Conservation (phyloP, 2,329 filamentous ascomycete genomes). For the Fusarium citri region DNA sequence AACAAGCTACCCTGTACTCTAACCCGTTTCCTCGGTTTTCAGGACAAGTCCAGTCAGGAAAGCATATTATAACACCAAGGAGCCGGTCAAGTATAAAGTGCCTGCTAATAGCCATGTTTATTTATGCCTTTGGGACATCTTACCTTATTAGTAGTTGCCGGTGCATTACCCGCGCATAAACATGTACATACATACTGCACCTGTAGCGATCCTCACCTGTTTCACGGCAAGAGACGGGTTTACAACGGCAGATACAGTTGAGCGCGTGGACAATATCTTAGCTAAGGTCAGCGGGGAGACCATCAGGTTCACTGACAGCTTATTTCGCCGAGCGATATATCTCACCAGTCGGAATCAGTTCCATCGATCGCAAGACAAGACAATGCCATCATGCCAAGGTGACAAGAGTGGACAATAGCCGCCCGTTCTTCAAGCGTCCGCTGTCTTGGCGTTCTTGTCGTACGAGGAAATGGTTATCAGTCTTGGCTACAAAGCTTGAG, state of each 20-base stretch:
- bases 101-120: no score
- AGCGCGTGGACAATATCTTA: neutral
- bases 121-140: no score
- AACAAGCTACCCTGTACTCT: neutral
- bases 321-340: neutral
- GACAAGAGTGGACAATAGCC: conserved; percentile 1
- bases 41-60: no score
- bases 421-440: neutral
- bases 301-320: no score
- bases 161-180: neutral
- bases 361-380: neutral
- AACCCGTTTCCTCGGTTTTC: neutral
- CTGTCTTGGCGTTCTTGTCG: neutral
- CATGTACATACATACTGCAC: neutral
- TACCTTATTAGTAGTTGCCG: no score
- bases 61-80: no score
- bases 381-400: conserved; percentile 6
- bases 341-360: neutral
- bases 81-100: no score
- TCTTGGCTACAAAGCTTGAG: conserved; percentile 44
- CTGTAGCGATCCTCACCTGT: neutral
- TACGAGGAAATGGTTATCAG: conserved; percentile 17
- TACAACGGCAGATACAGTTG: neutral
- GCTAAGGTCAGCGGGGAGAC: neutral
- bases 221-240: neutral